Evolutionary conservation across 78 protist genomes (phyloP), one percentile per base, ranked within the genome.

Genomic region (Emiliania huxleyi): DNA sequence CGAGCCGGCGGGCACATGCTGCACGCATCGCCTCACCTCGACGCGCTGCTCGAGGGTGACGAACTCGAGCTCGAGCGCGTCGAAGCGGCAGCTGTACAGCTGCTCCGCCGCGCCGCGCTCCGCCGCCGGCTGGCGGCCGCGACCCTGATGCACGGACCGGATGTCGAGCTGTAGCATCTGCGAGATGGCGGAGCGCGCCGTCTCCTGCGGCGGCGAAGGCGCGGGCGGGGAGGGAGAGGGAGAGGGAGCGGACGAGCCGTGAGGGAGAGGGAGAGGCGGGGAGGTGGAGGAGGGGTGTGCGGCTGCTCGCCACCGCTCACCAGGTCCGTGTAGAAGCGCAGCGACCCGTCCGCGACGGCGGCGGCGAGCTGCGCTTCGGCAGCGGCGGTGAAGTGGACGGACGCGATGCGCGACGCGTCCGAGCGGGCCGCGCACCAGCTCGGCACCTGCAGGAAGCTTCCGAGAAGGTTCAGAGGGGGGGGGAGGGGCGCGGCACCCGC

Each of bases 101-200:
- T 77, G 48, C 23, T 21, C 48, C 5, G 25, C 85, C 2, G 23
- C 22, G 44, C 15, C 46, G 44, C 15, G 26, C 15, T 4, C 37
- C 25, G 42, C 42, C 19, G 81, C 42, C 42, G 3, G 81, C n/a
- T n/a, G n/a, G 1, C 29, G 1, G 0, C 85, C 46, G 29, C 85
- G 23, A 0, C 48, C 46, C 4, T 77, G 85, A 37, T 77, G 85
- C 49, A 77, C 85, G 23, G 85, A 77, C 23, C 85, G 85, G 6
- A 77, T 77, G 85, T 77, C 85, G 15, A 77, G 85, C 85, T 18
- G 85, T 0, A 77, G 85, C 25, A 35, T 40, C 85, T 77, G 48
- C 33, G 2, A 45, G 48, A 77, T 40, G 37, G 85, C 85, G 26
- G 37, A 21, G 15, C 46, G 18, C 12, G 85, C 85, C 18, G 2